phyloP scores from a whole-genome alignment of 1,284 basidiomycete genomes.

The Ceratobasidium sp. region DNA sequence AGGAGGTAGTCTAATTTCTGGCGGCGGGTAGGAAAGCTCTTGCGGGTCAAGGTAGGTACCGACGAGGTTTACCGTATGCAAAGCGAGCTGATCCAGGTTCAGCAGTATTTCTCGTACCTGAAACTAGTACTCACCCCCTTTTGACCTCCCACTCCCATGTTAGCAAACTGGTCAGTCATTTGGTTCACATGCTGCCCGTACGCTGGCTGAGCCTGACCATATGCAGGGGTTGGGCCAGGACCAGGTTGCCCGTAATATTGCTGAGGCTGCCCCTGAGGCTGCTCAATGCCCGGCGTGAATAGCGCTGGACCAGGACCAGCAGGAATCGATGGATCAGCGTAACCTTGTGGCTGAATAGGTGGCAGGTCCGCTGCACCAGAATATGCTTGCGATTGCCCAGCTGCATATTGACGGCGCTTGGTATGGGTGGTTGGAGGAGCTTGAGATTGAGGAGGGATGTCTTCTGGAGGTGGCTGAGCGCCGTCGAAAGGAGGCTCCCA shows the following conservation, averaged over 20 bases:
- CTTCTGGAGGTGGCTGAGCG: conserved; percentile 41
- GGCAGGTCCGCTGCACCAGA: conserved; percentile 58
- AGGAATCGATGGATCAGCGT: conserved; percentile 28
- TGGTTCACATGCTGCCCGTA: conserved; percentile 57
- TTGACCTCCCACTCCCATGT: conserved; percentile 77
- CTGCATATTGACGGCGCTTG: conserved; percentile 89
- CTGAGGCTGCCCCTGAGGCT: conserved; percentile 54
- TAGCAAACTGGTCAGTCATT: conserved; percentile 82
- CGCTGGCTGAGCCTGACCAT: conserved; percentile 46
- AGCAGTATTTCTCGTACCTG: conserved; percentile 19
- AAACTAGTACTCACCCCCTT: conserved; percentile 54
- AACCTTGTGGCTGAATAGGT: conserved; percentile 36
- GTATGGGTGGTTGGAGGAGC: conserved; percentile 46
- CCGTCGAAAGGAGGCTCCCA: conserved; percentile 63
- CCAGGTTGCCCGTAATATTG: conserved; percentile 54
- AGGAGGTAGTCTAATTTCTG: conserved; percentile 89
- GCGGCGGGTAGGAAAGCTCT: conserved; percentile 81
- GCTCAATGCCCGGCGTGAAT: conserved; percentile 74
- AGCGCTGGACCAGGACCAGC: conserved; percentile 51
- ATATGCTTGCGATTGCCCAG: conserved; percentile 86
- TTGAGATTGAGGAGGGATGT: conserved; percentile 43
- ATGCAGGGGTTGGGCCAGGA: conserved; percentile 55
- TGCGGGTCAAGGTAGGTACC: conserved; percentile 89
- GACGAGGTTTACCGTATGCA: conserved; percentile 87
- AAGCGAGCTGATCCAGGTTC: conserved; percentile 56